A percentile compares a stretch with the other conserved stretches of the same genome.
Conservation (phyloP, 768 basidiomycete genomes). For the Mycena metata region DNA sequence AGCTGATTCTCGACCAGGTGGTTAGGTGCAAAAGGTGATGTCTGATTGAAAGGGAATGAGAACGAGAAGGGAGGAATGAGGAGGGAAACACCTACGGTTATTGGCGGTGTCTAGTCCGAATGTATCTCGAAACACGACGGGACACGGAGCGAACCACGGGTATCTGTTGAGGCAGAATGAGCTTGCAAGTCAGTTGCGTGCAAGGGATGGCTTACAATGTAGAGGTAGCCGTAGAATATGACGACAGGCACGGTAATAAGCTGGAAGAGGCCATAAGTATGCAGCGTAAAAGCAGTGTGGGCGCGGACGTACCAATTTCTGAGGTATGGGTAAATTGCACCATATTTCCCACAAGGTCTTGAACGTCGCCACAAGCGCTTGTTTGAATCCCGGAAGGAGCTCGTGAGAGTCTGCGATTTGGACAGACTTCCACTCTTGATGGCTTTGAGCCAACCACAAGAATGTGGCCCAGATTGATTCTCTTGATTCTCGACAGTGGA, state of each 20-base stretch:
- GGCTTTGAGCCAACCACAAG: no score
- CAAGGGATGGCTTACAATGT: neutral
- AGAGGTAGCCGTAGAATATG: neutral
- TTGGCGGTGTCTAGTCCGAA: neutral
- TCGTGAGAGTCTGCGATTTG: neutral
- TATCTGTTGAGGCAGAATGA: neutral
- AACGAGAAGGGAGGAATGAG: neutral
- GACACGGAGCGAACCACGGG: no score
- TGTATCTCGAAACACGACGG: neutral
- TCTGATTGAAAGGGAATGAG: neutral
- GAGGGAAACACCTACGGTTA: neutral
- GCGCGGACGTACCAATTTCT: conserved; percentile 7
- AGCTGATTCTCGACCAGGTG: conserved; percentile 13
- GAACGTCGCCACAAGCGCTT: no score
- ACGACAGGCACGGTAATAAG: neutral
- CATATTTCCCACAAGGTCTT: neutral
- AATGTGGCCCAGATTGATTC: no score
- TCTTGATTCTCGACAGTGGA: no score
- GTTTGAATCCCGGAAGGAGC: neutral
- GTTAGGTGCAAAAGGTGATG: neutral
- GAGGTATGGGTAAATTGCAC: neutral
- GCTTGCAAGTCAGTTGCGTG: neutral
- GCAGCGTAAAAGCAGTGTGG: no score
- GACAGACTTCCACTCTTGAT: no score
- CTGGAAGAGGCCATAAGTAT: neutral